These are phyloP conservation scores for Artemisia annua DNA, from an alignment of 129 eudicot genomes.

Conservation along the genomic window DNA sequence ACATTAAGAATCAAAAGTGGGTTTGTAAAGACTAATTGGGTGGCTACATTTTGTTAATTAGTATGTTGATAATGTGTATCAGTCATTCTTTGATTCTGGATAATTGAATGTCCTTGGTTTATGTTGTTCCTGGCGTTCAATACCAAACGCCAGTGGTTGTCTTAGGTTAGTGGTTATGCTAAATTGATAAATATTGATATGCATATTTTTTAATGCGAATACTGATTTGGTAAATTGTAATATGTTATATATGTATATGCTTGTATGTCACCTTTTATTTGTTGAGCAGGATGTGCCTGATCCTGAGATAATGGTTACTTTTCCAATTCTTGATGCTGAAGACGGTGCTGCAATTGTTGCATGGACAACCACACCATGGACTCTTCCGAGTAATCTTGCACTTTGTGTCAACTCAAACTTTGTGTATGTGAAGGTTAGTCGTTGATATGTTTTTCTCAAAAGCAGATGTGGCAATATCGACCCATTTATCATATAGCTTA, in stretches of 20 bases:
- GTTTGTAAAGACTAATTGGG: no score
- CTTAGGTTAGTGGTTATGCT: no score
- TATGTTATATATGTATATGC: no score
- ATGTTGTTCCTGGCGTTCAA: neutral
- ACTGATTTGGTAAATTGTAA: neutral
- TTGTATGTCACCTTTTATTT: neutral
- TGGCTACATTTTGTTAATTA: no score
- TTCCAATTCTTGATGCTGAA: slow-evolving; percentile 59
- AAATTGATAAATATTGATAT: no score
- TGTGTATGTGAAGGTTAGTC: slow-evolving; percentile 58
- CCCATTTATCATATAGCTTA: no score
- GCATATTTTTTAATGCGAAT: neutral
- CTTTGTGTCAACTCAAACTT: slow-evolving; percentile 35
- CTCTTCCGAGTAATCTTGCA: slow-evolving; percentile 70
- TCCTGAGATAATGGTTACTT: slow-evolving; percentile 43
- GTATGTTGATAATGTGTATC: no score
- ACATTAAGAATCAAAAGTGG: no score
- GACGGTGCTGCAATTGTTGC: slow-evolving; percentile 74
- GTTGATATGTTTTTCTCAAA: neutral
- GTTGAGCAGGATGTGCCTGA: slow-evolving; percentile 59
- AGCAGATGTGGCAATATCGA: neutral
- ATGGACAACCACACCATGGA: slow-evolving; percentile 94
- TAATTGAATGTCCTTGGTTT: no score
- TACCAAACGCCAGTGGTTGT: neutral
- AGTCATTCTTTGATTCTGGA: no score